Evolutionary conservation across 345 rosid species (phyloP), one percentile per base, ranked within the genome.

Genomic region (Citrus reticulata): DNA sequence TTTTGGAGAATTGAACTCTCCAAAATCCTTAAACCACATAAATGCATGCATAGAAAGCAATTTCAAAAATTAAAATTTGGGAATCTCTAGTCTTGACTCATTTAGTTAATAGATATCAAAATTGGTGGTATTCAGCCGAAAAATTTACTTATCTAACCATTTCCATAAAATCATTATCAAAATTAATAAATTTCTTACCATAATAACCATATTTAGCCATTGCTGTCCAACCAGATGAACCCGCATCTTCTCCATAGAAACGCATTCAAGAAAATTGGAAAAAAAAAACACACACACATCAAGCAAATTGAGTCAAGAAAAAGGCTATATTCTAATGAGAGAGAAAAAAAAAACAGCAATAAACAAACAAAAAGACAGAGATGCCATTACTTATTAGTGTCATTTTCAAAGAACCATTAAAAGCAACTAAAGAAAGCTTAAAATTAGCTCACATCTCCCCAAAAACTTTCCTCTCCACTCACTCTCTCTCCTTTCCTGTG

Each of bases 381-480:
- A 65, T 29, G 77, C 40, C 37, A 73, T 54, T 54, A 6, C 58
- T 19, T 1, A 0, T 54, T 62, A 24, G 54, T 58, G 71, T 63
- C 78, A 77, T 77, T 74, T 77, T 54, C 27, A 27, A 68, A 54
- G 77, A 72, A 72, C 72, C 66, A 9, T 66, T 30, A 32, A 74
- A 75, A 69, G 73, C 62, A 40, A 54, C 74, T 76, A 20, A 78
- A 25, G 67, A 35, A 55, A 77, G 76, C 87, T 80, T 81, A 71
- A 78, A 83, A 72, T 76, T 58, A 70, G 83, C 82, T 81, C 80
- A 24, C 79, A 22, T 49, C 69, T 79, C 71, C 80, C 71, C 30
- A 71, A 22, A 22, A 68, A 74, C 77, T 60, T 79, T 76, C 80
- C 55, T 70, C 71, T 69, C 66, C 67, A 1, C 60, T 75, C 68